Percentiles rank a stretch among this genome's conserved stretches.
These are phyloP conservation scores for Pseudonectria foliicola DNA, from an alignment of 2,329 filamentous ascomycete genomes.

Conservation along the genomic window DNA sequence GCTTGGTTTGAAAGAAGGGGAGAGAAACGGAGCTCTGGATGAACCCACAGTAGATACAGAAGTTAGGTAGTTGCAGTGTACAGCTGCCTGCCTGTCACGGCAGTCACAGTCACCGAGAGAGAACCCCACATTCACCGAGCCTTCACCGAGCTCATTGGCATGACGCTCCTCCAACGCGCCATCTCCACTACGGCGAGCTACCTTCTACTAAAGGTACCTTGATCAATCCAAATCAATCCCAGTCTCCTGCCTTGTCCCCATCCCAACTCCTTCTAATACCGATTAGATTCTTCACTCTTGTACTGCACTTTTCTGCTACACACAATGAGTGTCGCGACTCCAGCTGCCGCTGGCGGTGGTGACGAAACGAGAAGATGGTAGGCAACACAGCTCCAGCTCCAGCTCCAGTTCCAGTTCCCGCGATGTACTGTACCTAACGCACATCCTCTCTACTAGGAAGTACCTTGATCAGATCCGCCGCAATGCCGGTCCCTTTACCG, in stretches of 20 bases:
- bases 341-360: slow-evolving; percentile 6
- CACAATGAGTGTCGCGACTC: slow-evolving; percentile 21
- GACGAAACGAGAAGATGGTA: slow-evolving; percentile 30
- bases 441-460: slow-evolving; percentile 48
- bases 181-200: not conserved
- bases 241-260: no score
- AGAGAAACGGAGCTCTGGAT: no score
- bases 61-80: no score
- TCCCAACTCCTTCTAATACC: not conserved
- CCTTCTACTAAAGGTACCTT: no score
- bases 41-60: no score
- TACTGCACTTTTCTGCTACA: not conserved
- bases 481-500: slow-evolving; percentile 73
- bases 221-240: no score
- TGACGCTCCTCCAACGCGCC: slow-evolving; percentile 8
- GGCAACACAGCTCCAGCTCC: slow-evolving; percentile 5
- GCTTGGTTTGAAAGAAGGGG: no score
- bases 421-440: slow-evolving; percentile 1
- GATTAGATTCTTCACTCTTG: no score
- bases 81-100: not conserved
- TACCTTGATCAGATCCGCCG: slow-evolving; percentile 76
- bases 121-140: slow-evolving; percentile 28
- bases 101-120: slow-evolving; percentile 6
- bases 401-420: not conserved
- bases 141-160: slow-evolving; percentile 22